Evolutionary conservation across 768 basidiomycete species (phyloP).

Genomic region (Pulveroboletus sp.): DNA sequence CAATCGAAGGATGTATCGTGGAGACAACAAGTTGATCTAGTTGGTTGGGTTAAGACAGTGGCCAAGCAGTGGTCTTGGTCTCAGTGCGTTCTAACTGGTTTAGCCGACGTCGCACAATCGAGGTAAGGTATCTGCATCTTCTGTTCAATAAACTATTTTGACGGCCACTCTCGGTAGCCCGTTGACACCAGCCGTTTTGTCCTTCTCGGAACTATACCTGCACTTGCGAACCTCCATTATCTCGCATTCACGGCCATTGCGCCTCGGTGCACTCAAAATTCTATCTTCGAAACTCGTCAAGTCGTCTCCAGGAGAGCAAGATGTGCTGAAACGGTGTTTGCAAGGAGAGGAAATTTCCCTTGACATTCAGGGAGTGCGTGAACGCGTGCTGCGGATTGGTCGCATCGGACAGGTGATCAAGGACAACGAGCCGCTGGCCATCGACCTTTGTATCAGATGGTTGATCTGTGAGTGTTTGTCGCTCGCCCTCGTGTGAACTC

Average conservation of each 20-base stretch:
- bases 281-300: constrained; percentile 52
- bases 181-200: constrained; percentile 22
- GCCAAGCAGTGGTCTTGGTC: constrained; percentile 57
- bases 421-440: constrained; percentile 47
- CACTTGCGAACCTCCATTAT: constrained; percentile 52
- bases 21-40: constrained; percentile 44
- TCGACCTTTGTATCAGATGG: constrained; percentile 68
- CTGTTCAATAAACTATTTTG: neutral
- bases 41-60: constrained; percentile 44
- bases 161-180: constrained; percentile 11
- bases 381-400: constrained; percentile 75
- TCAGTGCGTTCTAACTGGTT: constrained; percentile 49
- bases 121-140: constrained; percentile 34
- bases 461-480: constrained; percentile 53
- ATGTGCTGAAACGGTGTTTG: constrained; percentile 61
- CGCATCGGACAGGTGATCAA: constrained; percentile 61
- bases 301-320: constrained; percentile 40
- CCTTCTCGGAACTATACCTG: constrained; percentile 50
- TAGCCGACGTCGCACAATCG: constrained; percentile 45
- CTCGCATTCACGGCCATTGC: constrained; percentile 67
- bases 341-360: constrained; percentile 79
- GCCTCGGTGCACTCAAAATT: constrained; percentile 62
- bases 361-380: constrained; percentile 77
- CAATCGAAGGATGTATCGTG: constrained; percentile 42
- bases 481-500: neutral